Conservation (phyloP, 2,329 filamentous ascomycete species). For the Elsinoe necatrix region DNA sequence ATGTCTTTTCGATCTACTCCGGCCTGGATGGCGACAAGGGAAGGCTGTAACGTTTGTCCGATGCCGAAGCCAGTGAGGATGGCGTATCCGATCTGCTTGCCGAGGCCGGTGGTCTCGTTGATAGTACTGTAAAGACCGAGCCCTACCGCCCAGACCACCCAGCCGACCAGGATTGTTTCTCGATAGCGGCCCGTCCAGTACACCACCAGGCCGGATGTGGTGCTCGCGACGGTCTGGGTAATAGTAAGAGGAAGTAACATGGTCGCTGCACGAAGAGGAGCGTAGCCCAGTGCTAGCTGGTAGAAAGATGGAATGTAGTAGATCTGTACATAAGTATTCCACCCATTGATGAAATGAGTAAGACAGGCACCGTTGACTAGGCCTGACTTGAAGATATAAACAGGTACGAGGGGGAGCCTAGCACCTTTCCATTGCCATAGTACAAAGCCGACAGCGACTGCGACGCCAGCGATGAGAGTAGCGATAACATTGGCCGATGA, state of each 20-base stretch:
- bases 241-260: constrained; percentile 36
- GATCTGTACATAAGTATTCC: constrained; percentile 51
- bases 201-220: constrained; percentile 44
- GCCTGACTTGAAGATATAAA: constrained; percentile 43
- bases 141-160: constrained; percentile 32
- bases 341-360: constrained; percentile 43
- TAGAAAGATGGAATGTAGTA: constrained; percentile 39
- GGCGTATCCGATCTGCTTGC: constrained; percentile 27
- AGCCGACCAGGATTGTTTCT: constrained; percentile 40
- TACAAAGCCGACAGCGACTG: constrained; percentile 42
- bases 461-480: constrained; percentile 45
- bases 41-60: constrained; percentile 33
- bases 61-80: constrained; percentile 28
- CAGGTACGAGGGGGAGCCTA: constrained; percentile 40
- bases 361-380: constrained; percentile 49
- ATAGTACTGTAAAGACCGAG: constrained; percentile 28
- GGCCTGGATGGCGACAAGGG: constrained; percentile 33
- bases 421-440: constrained; percentile 47
- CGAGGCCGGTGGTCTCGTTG: constrained; percentile 22
- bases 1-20: constrained; percentile 31
- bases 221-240: constrained; percentile 23
- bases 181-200: constrained; percentile 35
- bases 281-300: constrained; percentile 40
- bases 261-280: constrained; percentile 34
- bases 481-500: constrained; percentile 46